Evolutionary conservation across 345 rosid species (phyloP), one percentile per base, ranked within the genome.

Genomic region (Isatis tinctoria): DNA sequence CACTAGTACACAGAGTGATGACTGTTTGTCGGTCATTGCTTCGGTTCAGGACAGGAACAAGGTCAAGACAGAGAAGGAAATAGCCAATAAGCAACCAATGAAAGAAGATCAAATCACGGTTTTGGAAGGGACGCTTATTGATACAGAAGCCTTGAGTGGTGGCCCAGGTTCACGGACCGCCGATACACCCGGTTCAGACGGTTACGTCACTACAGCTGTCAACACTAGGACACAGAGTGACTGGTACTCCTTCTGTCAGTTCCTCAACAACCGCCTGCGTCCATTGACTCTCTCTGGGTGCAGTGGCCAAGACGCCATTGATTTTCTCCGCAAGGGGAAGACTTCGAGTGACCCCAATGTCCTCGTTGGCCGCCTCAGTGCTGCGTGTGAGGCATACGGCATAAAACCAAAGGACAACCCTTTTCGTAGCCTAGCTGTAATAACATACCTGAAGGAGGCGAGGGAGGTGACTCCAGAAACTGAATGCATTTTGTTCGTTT

Each of bases 231-330:
- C 79, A 78, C 81, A 78, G 88, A 86, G 85, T n/a, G n/a, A n/a
- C 77, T 87, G 87, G 43, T 83, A 73, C 16, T 87, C 91, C 2
- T 88, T 95, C 11, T 83, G 92, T 66, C 87, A 90, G 56, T 90
- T 92, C 18, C 47, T 41, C 5, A n/a, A 7, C 9, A 30, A 32
- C 47, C 70, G 45, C 1, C 0, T 17, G 5, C 68, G 13, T 61
- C 43, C 69, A 6, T 51, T 30, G 53, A 39, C 1, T 61, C 30
- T 2, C 43, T 49, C 3, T 49, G 30, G 11, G 0, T 72, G 68
- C 52, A 72, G 61, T 0, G 24, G 41, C 14, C 0, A 60, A 0
- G 68, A 49, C 0, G 68, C 3, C 39, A 48, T 60, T 49, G 61
- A 60, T 26, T 72, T 72, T 37, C 75, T 72, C 0, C 51, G 75